These are phyloP conservation scores for Botryosphaeria dothidea DNA, from an alignment of 2,329 filamentous ascomycete genomes.

Conservation along the genomic window DNA sequence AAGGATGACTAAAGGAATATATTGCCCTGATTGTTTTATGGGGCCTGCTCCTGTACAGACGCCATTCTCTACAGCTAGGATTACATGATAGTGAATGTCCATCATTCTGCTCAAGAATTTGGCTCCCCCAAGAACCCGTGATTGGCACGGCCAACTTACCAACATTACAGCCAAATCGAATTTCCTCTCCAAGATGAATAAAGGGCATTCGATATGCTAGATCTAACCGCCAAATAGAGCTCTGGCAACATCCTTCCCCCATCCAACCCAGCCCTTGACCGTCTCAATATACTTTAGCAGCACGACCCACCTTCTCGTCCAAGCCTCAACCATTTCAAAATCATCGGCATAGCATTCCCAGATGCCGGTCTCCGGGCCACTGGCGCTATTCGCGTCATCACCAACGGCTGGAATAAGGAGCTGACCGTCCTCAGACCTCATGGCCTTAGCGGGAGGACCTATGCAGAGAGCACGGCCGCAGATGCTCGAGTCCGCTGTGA, in stretches of 20 bases:
- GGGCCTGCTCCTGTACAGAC: no score
- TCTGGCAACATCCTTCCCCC: constrained; percentile 40
- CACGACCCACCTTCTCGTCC: constrained; percentile 54
- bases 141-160: no score
- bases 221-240: constrained; percentile 23
- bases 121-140: no score
- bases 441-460: constrained; percentile 56
- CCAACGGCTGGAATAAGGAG: constrained; percentile 18
- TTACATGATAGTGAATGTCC: no score
- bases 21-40: no score
- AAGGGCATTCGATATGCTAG: no score
- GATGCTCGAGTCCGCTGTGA: constrained; percentile 61
- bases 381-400: constrained; percentile 24
- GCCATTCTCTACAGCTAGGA: no score
- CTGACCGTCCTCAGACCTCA: constrained; percentile 42
- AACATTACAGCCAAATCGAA: no score
- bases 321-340: constrained; percentile 58
- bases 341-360: constrained; percentile 66
- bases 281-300: constrained; percentile 55
- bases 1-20: no score
- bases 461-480: constrained; percentile 60
- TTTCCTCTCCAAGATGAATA: no score
- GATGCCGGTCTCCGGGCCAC: constrained; percentile 46
- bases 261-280: constrained; percentile 57
- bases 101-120: no score